These are phyloP conservation scores for Malassezia cuniculi DNA, from an alignment of 1,284 basidiomycete species.

Conservation along the genomic window DNA sequence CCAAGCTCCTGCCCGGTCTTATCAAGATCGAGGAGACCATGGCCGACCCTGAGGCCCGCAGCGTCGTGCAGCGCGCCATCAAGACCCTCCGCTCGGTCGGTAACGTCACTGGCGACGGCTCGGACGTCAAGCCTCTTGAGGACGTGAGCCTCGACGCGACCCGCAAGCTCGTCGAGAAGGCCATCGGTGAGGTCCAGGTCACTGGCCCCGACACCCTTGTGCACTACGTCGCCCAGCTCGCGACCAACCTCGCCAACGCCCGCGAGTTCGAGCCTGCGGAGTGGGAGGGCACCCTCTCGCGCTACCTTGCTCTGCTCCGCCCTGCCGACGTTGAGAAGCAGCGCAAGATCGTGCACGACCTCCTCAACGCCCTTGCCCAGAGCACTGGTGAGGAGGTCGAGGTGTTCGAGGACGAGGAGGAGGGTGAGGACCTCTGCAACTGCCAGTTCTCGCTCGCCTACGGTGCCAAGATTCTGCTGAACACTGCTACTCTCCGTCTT, in stretches of 20 bases:
- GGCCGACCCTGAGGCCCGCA: conserved; percentile 44
- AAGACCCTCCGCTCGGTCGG: conserved; percentile 41
- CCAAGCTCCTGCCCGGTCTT: conserved; percentile 44
- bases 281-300: conserved; percentile 39
- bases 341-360: conserved; percentile 22
- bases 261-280: conserved; percentile 44
- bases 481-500: conserved; percentile 45
- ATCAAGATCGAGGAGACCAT: conserved; percentile 45
- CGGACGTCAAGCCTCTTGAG: conserved; percentile 41
- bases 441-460: conserved; percentile 46
- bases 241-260: conserved; percentile 43
- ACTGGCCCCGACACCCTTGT: conserved; percentile 25
- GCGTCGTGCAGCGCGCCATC: conserved; percentile 43
- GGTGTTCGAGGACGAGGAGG: conserved; percentile 45
- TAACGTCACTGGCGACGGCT: conserved; percentile 41
- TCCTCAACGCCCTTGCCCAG: conserved; percentile 39
- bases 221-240: conserved; percentile 35
- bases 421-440: conserved; percentile 45
- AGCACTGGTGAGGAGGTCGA: conserved; percentile 41
- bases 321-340: conserved; percentile 31
- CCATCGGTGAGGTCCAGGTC: conserved; percentile 28
- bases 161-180: conserved; percentile 29
- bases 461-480: conserved; percentile 46
- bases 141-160: conserved; percentile 33
- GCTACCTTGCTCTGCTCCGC: conserved; percentile 42